These are phyloP conservation scores for Pseudozyma sp. DNA, from an alignment of 1,284 basidiomycete species.

Conservation along the genomic window DNA sequence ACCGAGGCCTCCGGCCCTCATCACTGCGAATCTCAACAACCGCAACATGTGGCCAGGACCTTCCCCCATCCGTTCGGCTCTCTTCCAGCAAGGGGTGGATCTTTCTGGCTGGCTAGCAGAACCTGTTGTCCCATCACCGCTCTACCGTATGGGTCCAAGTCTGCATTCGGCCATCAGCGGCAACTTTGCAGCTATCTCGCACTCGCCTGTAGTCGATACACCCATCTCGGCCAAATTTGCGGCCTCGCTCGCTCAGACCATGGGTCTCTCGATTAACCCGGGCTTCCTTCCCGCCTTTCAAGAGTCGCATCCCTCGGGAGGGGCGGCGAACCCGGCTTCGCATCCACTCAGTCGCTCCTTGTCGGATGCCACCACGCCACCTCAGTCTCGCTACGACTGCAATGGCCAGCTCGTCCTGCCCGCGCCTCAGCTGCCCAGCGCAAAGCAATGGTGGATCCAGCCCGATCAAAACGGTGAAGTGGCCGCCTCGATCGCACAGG, in stretches of 20 bases:
- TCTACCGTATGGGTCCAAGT: constrained; percentile 63
- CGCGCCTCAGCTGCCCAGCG: constrained; percentile 35
- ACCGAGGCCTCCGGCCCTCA: constrained; percentile 33
- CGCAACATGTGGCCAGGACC: constrained; percentile 39
- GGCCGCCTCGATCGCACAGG: constrained; percentile 52
- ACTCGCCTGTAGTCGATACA: constrained; percentile 38
- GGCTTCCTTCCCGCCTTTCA: constrained; percentile 25
- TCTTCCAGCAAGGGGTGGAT: constrained; percentile 46
- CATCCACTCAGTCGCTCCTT: constrained; percentile 29
- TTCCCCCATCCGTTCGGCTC: constrained; percentile 31
- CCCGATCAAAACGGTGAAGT: constrained; percentile 44
- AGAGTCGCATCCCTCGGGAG: constrained; percentile 8
- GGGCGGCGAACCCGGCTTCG: not conserved
- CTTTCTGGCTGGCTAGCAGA: constrained; percentile 67
- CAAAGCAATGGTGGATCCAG: constrained; percentile 58
- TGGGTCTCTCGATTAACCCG: constrained; percentile 35
- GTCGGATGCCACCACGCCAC: constrained; percentile 22
- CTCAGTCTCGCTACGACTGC: constrained; percentile 42
- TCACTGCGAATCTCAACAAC: constrained; percentile 44
- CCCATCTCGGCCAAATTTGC: constrained; percentile 51
- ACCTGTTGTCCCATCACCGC: constrained; percentile 64
- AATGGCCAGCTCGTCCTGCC: constrained; percentile 35
- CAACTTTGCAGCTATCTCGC: constrained; percentile 35
- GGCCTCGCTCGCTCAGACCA: constrained; percentile 37
- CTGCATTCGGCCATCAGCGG: constrained; percentile 44